Evolutionary conservation across 768 basidiomycete species (phyloP), one percentile per base, ranked within the genome.

Genomic region (Lentinula boryana): DNA sequence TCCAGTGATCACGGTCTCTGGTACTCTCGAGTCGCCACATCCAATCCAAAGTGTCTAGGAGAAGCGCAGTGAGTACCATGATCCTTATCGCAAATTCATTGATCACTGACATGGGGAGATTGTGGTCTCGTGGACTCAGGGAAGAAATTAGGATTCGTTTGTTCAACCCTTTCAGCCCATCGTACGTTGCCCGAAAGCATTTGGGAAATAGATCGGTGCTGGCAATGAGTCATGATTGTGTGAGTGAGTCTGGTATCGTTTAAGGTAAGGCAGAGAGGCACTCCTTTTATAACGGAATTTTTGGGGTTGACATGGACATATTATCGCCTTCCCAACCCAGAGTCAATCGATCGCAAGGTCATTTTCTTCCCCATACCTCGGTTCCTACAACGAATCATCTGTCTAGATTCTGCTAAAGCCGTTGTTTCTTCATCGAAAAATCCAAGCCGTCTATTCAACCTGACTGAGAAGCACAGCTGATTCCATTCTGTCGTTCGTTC

Each of bases 1-100:
- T 33, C 77, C 83, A 43, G 84, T 86, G 58, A 90, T 75, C 64
- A 90, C 86, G 38, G 84, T 83, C 70, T 93, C 92, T 16, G 91
- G 91, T 2, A 93, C 89, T 63, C 93, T 80, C 9, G 91, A 94
- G 71, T 95, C 93, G 36, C 91, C 81, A 71, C 89, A 91, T 55
- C 89, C 88, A 67, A 91, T 83, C 88, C 88, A 91, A 65, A 89
- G 82, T 7, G 87, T 76, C 89, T 90, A 32, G 31, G 12, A 33
- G 3, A 36, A 8, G 3, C 8, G 5, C 13, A 33, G 33, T 23
- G 13, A 51, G 27, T 38, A 16, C 2, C 5, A 10, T 32, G 32
- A 32, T 13, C 10, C 52, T 4, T 16, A 12, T 32, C 8, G 27
- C 21, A 16, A 23, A 3, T 10, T 23, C 50, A 51, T 9, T 10